Evolutionary conservation across 192 early-diverging fungal genomes (phyloP).

Genomic region (Coemansia reversa): DNA sequence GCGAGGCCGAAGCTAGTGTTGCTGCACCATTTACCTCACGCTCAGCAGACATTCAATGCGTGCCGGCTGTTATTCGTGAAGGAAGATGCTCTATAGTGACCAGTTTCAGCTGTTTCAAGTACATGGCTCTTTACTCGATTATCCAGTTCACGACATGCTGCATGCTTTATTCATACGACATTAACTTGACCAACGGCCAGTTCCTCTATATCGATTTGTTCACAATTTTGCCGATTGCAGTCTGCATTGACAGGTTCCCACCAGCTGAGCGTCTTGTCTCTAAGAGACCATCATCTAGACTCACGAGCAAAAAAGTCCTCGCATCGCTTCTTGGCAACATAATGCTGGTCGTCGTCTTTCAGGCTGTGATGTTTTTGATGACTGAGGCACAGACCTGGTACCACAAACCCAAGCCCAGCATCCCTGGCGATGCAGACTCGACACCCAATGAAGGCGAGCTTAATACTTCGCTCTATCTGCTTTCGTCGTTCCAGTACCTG

Average conservation of each 20-base stretch:
- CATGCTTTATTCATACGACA: conserved; percentile 79
- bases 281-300: conserved; percentile 83
- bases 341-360: conserved; percentile 75
- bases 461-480: conserved; percentile 82
- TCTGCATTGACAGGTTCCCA: conserved; percentile 81
- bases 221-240: conserved; percentile 80
- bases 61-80: conserved; percentile 81
- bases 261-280: conserved; percentile 67
- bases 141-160: conserved; percentile 96
- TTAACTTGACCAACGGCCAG: conserved; percentile 89
- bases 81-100: conserved; percentile 97
- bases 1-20: conserved; percentile 96
- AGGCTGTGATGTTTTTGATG: conserved; percentile 68
- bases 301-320: conserved; percentile 84
- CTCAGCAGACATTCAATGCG: conserved; percentile 81
- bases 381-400: conserved; percentile 81
- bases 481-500: conserved; percentile 91
- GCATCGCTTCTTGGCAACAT: conserved; percentile 85
- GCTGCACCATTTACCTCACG: conserved; percentile 96
- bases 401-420: conserved; percentile 28
- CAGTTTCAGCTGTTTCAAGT: conserved; percentile 97
- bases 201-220: conserved; percentile 92
- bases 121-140: conserved; percentile 94
- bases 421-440: conserved; percentile 57
- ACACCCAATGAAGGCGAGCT: conserved; percentile 64